phyloP scores from a whole-genome alignment of 164 flowering plant species.

The Kalanchoe fedtschenkoi region DNA sequence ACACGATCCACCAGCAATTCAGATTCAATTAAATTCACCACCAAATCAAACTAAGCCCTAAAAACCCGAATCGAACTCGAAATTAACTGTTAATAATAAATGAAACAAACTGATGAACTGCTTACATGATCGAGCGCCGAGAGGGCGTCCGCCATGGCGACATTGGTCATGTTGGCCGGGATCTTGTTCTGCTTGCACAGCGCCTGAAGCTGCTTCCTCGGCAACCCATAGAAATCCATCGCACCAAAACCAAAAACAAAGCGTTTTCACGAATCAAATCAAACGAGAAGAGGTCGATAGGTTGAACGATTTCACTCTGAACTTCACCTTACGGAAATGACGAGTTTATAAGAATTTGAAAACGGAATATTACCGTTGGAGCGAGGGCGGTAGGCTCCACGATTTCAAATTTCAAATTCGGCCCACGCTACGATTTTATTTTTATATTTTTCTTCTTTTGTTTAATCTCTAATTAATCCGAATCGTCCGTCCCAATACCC shows the following conservation, averaged over 20 bases:
- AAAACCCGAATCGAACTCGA: neutral
- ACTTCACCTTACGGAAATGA: neutral
- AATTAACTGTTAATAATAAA: constrained; percentile 1
- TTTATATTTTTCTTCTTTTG: neutral
- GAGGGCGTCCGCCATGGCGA: constrained; percentile 94
- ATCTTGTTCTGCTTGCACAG: constrained; percentile 90
- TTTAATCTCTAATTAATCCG: neutral
- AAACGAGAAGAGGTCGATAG: neutral
- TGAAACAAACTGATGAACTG: too few relatives aligned
- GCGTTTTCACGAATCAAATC: neutral
- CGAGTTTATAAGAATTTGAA: neutral
- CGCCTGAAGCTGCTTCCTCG: constrained; percentile 74
- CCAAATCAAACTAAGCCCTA: too few relatives aligned
- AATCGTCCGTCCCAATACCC: neutral
- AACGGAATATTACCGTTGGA: neutral
- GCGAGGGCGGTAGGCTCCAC: neutral
- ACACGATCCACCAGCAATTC: too few relatives aligned
- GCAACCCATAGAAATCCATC: constrained; percentile 51
- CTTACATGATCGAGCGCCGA: constrained; percentile 37
- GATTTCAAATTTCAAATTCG: neutral
- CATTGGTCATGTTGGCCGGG: constrained; percentile 76
- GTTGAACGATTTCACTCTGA: neutral
- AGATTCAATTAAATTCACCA: neutral
- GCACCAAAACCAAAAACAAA: neutral
- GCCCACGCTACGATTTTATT: neutral